Percentiles rank a stretch among this genome's conserved stretches.
Conservation (phyloP, 345 rosid genomes). For the Cardamine occulta region DNA sequence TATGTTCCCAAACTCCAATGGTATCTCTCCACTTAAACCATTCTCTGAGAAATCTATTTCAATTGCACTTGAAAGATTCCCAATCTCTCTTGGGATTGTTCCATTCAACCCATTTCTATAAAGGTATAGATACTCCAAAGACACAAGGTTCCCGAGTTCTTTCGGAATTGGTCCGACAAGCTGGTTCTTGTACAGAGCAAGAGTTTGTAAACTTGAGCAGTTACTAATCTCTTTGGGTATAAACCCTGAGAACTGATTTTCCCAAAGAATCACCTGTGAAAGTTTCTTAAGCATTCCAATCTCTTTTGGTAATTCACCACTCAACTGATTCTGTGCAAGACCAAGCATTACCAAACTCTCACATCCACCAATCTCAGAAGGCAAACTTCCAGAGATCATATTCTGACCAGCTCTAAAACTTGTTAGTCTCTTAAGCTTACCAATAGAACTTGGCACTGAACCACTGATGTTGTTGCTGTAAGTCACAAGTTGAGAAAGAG, state of each 20-base stretch:
- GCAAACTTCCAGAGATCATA: slow-evolving; percentile 78
- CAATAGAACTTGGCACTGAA: slow-evolving; percentile 63
- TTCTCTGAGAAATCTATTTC: slow-evolving; percentile 94
- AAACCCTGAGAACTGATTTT: slow-evolving; percentile 69
- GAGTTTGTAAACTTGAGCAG: slow-evolving; percentile 60
- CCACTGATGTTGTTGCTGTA: slow-evolving; percentile 80
- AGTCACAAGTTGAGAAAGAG: slow-evolving; percentile 61
- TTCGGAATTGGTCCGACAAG: slow-evolving; percentile 67
- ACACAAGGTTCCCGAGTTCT: slow-evolving; percentile 63
- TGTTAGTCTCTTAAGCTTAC: slow-evolving; percentile 61
- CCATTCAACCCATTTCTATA: slow-evolving; percentile 75
- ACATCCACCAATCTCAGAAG: slow-evolving; percentile 73
- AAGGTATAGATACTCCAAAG: slow-evolving; percentile 57
- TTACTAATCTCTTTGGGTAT: slow-evolving; percentile 76
- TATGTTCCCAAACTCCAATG: slow-evolving; percentile 64
- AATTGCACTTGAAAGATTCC: slow-evolving; percentile 64
- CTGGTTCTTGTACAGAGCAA: slow-evolving; percentile 83
- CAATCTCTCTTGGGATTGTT: slow-evolving; percentile 77
- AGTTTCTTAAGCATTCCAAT: slow-evolving; percentile 69
- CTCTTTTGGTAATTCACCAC: slow-evolving; percentile 69
- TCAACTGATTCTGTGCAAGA: slow-evolving; percentile 77
- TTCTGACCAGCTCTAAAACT: slow-evolving; percentile 86
- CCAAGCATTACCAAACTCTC: slow-evolving; percentile 68
- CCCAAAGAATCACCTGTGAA: slow-evolving; percentile 72
- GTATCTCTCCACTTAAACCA: slow-evolving; percentile 68